Evolutionary conservation across 2,329 filamentous ascomycete genomes (phyloP), one percentile per base, ranked within the genome.

Genomic region (Alternaria viburni): DNA sequence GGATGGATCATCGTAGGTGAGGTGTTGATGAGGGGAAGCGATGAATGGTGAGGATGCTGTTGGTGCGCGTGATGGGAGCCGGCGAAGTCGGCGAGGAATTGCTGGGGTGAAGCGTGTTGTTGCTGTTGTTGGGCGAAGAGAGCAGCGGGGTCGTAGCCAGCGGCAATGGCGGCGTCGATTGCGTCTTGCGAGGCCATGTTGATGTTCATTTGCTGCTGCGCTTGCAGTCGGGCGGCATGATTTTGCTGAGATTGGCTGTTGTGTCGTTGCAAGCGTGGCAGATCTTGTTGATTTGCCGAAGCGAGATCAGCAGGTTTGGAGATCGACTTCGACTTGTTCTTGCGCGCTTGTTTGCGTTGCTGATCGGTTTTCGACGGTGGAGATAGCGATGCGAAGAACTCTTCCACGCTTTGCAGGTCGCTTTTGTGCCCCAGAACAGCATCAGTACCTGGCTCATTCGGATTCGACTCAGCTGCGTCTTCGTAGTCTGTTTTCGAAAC

Each of bases 341-440:
- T 79, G 68, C 76, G 89, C 83, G 54, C 81, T 79, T 75, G 82
- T 83, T 77, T 88, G 81, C 67, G 88, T n/a, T 81, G 79, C 7
- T 81, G 72, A 15, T 81, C 81, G 8, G 82, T 76, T 61, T 82
- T 82, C 7, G 79, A 84, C 1, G 86, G 86, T 12, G 91, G 90
- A 1, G 90, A 91, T 41, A 97, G 83, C 52, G 89, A 92, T 6
- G 92, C 91, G 76, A 98, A 95, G 81, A 96, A 97, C 70, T 98
- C 93, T 74, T 97, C 94, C 0, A 97, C 93, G 5, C 93, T 97
- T 74, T 96, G 92, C n/a, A 97, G 84, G 76, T 97, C 92, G 3
- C 92, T 89, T 76, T 95, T 94, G 73, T 97, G 92, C 64, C 93
- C 92, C 68, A 97, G 86, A 1, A 96, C 93, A 0, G 91, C 93